A percentile compares a stretch with the other conserved stretches of the same genome.
phyloP scores from a whole-genome alignment of 108 stramenopile species.

The Stephanodiscus triporus region DNA sequence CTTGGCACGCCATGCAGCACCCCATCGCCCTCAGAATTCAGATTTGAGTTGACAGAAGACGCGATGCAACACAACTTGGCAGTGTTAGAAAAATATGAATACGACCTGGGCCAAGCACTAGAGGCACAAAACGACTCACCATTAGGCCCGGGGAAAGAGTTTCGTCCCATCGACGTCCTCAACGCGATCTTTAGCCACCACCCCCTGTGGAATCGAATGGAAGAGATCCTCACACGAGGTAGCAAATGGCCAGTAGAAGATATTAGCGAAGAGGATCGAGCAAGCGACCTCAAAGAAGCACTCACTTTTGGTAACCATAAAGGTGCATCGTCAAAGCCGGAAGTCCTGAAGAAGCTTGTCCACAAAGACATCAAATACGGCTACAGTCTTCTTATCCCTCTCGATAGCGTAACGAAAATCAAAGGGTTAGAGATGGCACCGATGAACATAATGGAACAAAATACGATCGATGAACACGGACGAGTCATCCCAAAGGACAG shows the following conservation, averaged over 20 bases:
- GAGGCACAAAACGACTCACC: slow-evolving; percentile 4
- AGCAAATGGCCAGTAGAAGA: slow-evolving; percentile 3
- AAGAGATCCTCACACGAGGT: neutral
- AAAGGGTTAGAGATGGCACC: neutral
- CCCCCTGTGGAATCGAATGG: slow-evolving; percentile 1
- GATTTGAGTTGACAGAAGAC: neutral
- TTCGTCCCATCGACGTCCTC: neutral
- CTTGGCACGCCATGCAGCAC: neutral
- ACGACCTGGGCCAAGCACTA: neutral
- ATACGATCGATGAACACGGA: slow-evolving; percentile 3
- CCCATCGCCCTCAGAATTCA: slow-evolving; percentile 5
- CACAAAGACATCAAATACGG: slow-evolving; percentile 5
- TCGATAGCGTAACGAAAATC: neutral
- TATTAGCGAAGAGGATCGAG: neutral
- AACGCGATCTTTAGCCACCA: neutral
- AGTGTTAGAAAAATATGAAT: slow-evolving; percentile 5
- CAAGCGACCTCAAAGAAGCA: neutral
- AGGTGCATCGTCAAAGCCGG: neutral
- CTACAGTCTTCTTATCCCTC: neutral
- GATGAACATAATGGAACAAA: neutral
- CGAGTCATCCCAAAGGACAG: neutral
- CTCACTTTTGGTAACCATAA: slow-evolving; percentile 12
- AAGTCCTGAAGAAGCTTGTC: slow-evolving; percentile 6
- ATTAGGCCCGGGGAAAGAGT: slow-evolving; percentile 10
- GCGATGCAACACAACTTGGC: slow-evolving; percentile 7